Conservation (phyloP, 805 yeast species). For the Diddensiella caesifluorescens region DNA sequence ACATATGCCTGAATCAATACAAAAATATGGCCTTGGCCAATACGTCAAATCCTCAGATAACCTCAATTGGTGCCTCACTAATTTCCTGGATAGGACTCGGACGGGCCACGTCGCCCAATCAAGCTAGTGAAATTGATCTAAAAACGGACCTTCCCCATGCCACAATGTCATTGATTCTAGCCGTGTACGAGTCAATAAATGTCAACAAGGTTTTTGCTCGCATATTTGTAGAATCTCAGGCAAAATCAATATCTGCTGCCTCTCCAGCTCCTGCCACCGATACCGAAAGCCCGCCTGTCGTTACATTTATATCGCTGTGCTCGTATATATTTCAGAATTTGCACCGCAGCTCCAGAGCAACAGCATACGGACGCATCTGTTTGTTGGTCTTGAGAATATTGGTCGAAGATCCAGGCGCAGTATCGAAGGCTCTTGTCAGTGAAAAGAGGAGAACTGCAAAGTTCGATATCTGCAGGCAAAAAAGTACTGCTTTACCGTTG, state of each 20-base stretch:
- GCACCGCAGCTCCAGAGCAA: constrained; percentile 22
- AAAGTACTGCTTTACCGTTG: constrained; percentile 26
- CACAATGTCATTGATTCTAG: constrained; percentile 23
- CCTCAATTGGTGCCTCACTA: not conserved
- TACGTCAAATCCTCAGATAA: not conserved
- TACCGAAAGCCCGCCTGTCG: constrained; percentile 21
- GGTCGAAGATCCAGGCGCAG: constrained; percentile 26
- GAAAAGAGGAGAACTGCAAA: constrained; percentile 11
- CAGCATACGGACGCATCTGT: constrained; percentile 29
- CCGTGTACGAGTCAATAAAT: constrained; percentile 32
- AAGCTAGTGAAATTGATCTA: not conserved
- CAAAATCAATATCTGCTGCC: constrained; percentile 4
- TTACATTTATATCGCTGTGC: constrained; percentile 29
- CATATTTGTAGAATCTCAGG: constrained; percentile 25
- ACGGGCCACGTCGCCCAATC: not conserved
- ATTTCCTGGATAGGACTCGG: constrained; percentile 7
- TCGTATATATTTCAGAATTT: constrained; percentile 31
- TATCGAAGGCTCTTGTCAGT: constrained; percentile 7
- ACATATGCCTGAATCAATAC: constrained; percentile 17
- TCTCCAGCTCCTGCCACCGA: constrained; percentile 5
- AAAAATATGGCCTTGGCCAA: not conserved
- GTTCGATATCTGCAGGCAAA: constrained; percentile 20
- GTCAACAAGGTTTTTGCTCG: constrained; percentile 33
- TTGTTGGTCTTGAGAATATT: constrained; percentile 30
- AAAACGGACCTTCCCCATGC: constrained; percentile 16